Percentiles rank a stretch among this genome's conserved stretches.
Evolutionary conservation across 345 rosid genomes (phyloP).

Genomic region (Trapa incisa): DNA sequence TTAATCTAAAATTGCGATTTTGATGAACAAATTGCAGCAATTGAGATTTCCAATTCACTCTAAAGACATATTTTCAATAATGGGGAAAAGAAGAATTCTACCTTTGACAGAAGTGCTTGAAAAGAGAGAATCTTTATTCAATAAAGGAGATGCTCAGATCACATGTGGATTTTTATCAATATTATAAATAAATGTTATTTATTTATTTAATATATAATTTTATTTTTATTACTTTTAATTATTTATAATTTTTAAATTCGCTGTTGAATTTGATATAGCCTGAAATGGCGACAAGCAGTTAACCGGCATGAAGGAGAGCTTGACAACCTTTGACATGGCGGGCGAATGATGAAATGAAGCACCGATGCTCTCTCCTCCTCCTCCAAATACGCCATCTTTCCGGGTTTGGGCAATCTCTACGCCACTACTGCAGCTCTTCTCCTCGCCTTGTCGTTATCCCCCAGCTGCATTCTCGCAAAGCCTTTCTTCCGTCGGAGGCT

Average conservation of each 20-base stretch:
- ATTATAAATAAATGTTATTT: too few species aligned
- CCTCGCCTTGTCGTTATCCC: not conserved
- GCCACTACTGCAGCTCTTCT: not conserved
- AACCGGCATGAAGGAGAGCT: too few species aligned
- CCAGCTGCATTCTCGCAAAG: not conserved
- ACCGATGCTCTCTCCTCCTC: not conserved
- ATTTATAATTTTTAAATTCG: too few species aligned
- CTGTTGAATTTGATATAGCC: too few species aligned
- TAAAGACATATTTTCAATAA: not conserved
- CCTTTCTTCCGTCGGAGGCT: not conserved
- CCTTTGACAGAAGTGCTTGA: not conserved
- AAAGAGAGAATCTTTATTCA: not conserved
- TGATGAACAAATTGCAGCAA: too few species aligned
- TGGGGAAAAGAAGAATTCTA: not conserved
- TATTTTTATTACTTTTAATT: too few species aligned
- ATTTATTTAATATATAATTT: too few species aligned
- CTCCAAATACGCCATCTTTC: slow-evolving; percentile 5
- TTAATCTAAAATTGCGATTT: too few species aligned
- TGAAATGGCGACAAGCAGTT: too few species aligned
- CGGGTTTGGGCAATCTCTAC: not conserved
- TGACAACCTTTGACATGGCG: not conserved
- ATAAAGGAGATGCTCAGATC: not conserved
- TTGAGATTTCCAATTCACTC: too few species aligned
- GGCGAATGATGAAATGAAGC: slow-evolving; percentile 5
- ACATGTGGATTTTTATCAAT: not conserved